A percentile compares a stretch with the other conserved stretches of the same genome.
These are phyloP conservation scores for Venturia nashicola DNA, from an alignment of 2,329 filamentous ascomycete species.

Conservation along the genomic window DNA sequence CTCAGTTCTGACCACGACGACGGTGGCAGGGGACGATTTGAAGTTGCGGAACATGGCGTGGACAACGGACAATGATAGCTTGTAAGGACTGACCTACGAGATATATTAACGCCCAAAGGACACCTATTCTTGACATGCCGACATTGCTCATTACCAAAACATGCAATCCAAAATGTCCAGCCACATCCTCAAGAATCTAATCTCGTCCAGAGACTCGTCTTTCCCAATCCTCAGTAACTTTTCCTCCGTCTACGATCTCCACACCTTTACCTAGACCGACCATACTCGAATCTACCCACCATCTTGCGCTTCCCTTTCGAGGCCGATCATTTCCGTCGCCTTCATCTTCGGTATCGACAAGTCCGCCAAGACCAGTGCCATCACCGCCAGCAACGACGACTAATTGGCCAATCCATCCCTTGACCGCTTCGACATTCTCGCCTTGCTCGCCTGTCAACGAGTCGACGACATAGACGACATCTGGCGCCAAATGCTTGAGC, in stretches of 20 bases:
- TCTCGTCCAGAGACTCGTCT: conserved; percentile 57
- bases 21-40: too few species aligned
- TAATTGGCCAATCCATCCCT: conserved; percentile 50
- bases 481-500: conserved; percentile 71
- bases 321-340: conserved; percentile 41
- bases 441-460: conserved; percentile 68
- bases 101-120: too few species aligned
- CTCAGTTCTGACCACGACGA: too few species aligned
- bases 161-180: too few species aligned
- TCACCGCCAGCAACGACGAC: conserved; percentile 45
- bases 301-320: conserved; percentile 36
- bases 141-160: too few species aligned
- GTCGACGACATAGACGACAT: conserved; percentile 80
- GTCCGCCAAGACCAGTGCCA: conserved; percentile 29
- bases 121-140: too few species aligned
- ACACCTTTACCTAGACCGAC: conserved; percentile 81
- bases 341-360: conserved; percentile 49
- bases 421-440: conserved; percentile 55
- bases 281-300: conserved; percentile 71
- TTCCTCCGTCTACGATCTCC: conserved; percentile 71
- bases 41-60: too few species aligned
- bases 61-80: too few species aligned
- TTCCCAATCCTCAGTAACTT: conserved; percentile 78
- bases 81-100: too few species aligned
- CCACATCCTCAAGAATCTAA: too few species aligned